A percentile compares a stretch with the other conserved stretches of the same genome.
Evolutionary conservation across 495 filamentous ascomycete species (phyloP).

Genomic region (Aspergillus hancockii): DNA sequence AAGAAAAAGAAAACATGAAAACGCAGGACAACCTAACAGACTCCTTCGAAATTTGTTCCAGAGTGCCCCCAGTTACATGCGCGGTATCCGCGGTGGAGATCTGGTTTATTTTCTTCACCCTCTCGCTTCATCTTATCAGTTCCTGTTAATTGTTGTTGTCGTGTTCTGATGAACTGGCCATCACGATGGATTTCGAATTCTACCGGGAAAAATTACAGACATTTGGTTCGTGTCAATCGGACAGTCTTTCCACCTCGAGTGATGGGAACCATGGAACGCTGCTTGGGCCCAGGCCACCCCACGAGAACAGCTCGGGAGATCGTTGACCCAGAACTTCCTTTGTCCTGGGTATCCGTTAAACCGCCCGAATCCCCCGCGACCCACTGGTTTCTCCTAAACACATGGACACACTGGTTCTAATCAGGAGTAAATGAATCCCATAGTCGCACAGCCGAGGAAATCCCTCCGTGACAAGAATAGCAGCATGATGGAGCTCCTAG

Average conservation of each 20-base stretch:
- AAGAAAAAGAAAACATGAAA: constrained; percentile 10
- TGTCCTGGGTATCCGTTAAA: constrained; percentile 10
- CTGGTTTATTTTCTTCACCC: constrained; percentile 12
- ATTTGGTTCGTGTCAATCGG: not conserved
- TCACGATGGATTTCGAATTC: not conserved
- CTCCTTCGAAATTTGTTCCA: constrained; percentile 10
- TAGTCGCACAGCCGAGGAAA: not conserved
- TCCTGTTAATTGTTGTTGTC: not conserved
- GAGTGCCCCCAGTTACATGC: constrained; percentile 8
- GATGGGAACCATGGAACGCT: not conserved
- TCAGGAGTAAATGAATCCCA: not conserved
- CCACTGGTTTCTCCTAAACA: constrained; percentile 7
- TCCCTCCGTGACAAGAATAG: not conserved
- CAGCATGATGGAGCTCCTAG: not conserved
- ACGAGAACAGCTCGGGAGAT: not conserved
- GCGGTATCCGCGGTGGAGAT: constrained; percentile 22
- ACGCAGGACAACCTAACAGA: not conserved
- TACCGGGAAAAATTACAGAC: not conserved
- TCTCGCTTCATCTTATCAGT: not conserved
- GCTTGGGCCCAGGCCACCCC: not conserved
- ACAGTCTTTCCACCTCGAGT: not conserved
- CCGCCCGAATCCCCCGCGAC: constrained; percentile 11
- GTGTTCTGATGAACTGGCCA: not conserved
- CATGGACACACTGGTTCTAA: not conserved
- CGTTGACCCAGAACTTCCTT: constrained; percentile 12